Conservation (phyloP, 345 rosid genomes). For the Bretschneidera sinensis region DNA sequence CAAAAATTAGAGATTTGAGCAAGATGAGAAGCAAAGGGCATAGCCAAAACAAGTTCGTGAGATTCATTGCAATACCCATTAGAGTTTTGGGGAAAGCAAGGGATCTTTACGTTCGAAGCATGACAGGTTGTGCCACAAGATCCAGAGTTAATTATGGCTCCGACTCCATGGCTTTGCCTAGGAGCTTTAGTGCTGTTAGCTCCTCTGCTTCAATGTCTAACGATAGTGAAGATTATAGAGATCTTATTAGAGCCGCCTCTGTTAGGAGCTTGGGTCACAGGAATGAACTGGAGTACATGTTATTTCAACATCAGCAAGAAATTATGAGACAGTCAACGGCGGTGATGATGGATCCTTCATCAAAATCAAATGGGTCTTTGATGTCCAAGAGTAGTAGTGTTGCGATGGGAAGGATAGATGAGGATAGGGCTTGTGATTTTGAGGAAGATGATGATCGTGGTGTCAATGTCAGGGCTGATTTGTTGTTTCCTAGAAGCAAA, state of each 20-base stretch:
- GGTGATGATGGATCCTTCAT: not conserved
- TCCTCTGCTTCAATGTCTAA: conserved; percentile 26
- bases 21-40: conserved; percentile 31
- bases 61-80: conserved; percentile 39
- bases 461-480: not conserved
- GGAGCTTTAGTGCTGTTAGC: conserved; percentile 44
- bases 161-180: conserved; percentile 30
- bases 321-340: conserved; percentile 1
- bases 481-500: conserved; percentile 40
- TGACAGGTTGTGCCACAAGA: conserved; percentile 40
- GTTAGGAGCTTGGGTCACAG: conserved; percentile 46
- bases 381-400: conserved; percentile 52
- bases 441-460: conserved; percentile 18
- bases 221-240: conserved; percentile 47
- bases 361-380: conserved; percentile 11
- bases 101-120: conserved; percentile 64
- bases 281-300: conserved; percentile 45
- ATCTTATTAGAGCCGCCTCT: conserved; percentile 64
- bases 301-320: conserved; percentile 25
- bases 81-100: conserved; percentile 53
- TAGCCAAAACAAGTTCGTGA: conserved; percentile 42
- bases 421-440: conserved; percentile 32
- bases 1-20: not conserved
- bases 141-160: conserved; percentile 19
- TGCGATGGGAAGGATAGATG: conserved; percentile 60